These are phyloP conservation scores for Dioscorea zingiberensis DNA, from an alignment of 106 monocot species.

Conservation along the genomic window DNA sequence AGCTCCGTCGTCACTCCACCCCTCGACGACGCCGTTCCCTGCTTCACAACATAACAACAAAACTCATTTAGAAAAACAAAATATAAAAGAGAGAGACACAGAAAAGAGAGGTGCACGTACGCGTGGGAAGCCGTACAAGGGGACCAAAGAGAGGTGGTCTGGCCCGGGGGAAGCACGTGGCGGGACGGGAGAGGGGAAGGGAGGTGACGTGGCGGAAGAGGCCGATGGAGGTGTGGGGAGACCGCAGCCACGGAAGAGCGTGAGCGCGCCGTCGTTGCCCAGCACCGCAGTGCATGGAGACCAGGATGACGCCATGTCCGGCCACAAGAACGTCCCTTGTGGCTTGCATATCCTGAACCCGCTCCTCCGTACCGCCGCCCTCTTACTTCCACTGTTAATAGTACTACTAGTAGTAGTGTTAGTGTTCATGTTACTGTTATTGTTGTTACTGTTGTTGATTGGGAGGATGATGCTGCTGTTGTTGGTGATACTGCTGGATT, in stretches of 20 bases:
- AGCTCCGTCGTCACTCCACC: no score
- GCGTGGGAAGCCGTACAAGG: neutral
- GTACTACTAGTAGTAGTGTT: no score
- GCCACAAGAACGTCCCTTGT: constrained; percentile 84
- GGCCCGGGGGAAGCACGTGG: no score
- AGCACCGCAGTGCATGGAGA: neutral
- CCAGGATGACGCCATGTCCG: constrained; percentile 24
- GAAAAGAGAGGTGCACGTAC: no score
- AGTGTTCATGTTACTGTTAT: neutral
- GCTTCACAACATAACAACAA: no score
- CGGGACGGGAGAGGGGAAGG: constrained; percentile 14
- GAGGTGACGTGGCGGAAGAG: constrained; percentile 53
- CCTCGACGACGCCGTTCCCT: no score
- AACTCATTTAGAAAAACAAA: no score
- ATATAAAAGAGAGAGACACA: no score
- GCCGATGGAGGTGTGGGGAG: constrained; percentile 60
- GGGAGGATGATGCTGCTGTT: neutral
- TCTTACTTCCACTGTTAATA: neutral
- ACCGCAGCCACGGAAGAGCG: constrained; percentile 6
- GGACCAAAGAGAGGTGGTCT: constrained; percentile 42
- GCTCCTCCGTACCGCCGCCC: constrained; percentile 28
- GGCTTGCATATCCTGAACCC: constrained; percentile 92
- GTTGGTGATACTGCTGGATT: neutral
- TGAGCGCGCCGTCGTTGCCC: neutral
- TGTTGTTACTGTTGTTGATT: constrained; percentile 5